Evolutionary conservation across 768 basidiomycete genomes (phyloP), one percentile per base, ranked within the genome.

Genomic region (Strobilomyces dryophilus): DNA sequence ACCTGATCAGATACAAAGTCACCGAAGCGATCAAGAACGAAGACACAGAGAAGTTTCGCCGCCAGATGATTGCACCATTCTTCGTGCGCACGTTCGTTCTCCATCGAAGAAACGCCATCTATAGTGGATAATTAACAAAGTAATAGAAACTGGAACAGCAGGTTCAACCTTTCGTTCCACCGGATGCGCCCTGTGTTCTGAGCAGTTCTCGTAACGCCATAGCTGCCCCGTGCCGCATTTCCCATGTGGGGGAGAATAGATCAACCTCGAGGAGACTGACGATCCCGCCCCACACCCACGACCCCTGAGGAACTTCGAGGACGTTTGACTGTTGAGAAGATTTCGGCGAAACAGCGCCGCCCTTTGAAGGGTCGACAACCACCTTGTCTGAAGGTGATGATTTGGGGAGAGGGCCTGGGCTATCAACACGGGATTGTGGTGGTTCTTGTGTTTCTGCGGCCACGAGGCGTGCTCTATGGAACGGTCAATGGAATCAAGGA

Each of bases 1-100:
- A 79, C 79, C 74, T 95, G 94, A 66, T 99, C 97, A 0, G 93
- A 90, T 34, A 97, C 85, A 65, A 95, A 99, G 71, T 99, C 97
- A 3, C 95, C 93, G 62, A 99, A 99, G n/a, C 97, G 85, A 67
- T 99, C 97, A 24, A 98, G 76, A 31, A 95, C 89, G 56, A 98
- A 89, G 9, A 98, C 84, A 60, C 86, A 88, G 3, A 98, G 79
- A 47, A 97, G 81, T 59, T 87, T 87, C 10, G 90, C 83, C 2
- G 92, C 87, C 15, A 98, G 73, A 53, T 86, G 83, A 55, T 95
- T 95, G 69, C 90, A 92, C 93, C 93, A 95, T 61, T 79, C 79
- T 68, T 91, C 88, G 61, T 94, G 92, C 0, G 76, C 76, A 39
- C 74, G 67, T 18, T 78, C 76, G 59, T 94, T 94, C 63, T 84